These are phyloP conservation scores for Auricularia auricula-judae DNA, from an alignment of 768 basidiomycete genomes.

Conservation along the genomic window DNA sequence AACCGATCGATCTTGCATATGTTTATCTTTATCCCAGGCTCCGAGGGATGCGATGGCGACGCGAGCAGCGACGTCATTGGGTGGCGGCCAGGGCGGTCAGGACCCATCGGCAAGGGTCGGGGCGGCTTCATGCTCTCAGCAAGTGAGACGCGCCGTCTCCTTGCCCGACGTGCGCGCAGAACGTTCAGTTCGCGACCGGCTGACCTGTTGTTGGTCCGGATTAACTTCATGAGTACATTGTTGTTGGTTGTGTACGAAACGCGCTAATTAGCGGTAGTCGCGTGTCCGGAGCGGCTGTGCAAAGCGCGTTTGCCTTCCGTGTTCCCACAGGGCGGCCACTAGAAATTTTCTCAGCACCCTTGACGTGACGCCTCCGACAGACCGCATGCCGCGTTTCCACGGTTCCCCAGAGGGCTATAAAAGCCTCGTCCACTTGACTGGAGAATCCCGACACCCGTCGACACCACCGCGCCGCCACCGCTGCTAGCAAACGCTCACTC, in stretches of 20 bases:
- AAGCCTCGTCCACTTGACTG: neutral
- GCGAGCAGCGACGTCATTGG: neutral
- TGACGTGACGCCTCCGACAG: neutral
- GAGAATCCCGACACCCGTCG: neutral
- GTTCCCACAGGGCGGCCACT: neutral
- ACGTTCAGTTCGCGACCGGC: too few species aligned
- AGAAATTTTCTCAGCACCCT: neutral
- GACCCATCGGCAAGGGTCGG: neutral
- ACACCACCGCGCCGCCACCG: neutral
- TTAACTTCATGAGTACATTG: too few species aligned
- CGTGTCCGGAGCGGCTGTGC: neutral
- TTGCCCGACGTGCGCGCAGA: too few species aligned
- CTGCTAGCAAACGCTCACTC: too few species aligned
- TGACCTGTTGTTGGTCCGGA: too few species aligned
- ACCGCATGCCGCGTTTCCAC: neutral
- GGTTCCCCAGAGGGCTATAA: neutral
- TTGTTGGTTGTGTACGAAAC: too few species aligned
- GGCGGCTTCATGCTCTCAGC: neutral
- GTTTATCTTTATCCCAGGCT: neutral
- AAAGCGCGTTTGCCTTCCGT: too few species aligned
- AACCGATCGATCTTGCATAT: too few species aligned
- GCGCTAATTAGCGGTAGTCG: too few species aligned
- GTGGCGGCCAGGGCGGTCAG: neutral
- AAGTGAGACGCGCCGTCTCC: neutral
- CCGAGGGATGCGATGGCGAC: neutral